These are phyloP conservation scores for Xenoacremonium recifei DNA, from an alignment of 2,329 filamentous ascomycete genomes.

Conservation along the genomic window DNA sequence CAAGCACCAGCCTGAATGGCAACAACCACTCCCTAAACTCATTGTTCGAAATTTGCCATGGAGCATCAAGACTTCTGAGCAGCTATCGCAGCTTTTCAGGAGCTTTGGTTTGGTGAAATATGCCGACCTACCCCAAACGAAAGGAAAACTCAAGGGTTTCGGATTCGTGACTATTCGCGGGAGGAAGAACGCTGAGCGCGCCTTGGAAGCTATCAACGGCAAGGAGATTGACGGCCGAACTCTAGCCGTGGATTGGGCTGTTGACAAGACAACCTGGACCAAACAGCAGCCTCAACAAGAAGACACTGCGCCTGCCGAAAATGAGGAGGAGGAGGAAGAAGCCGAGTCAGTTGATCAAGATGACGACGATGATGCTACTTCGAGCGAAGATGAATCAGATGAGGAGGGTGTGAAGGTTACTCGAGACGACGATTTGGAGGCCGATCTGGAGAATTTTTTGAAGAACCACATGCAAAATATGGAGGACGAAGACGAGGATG, in stretches of 20 bases:
- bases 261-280: constrained; percentile 86
- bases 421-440: constrained; percentile 41
- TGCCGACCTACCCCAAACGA: constrained; percentile 77
- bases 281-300: constrained; percentile 50
- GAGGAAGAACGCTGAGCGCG: constrained; percentile 86
- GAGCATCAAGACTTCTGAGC: constrained; percentile 85
- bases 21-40: constrained; percentile 67
- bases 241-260: constrained; percentile 94
- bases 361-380: constrained; percentile 34
- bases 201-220: constrained; percentile 81
- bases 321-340: constrained; percentile 38
- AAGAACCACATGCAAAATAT: constrained; percentile 57
- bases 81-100: constrained; percentile 75
- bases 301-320: constrained; percentile 36
- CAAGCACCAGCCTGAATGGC: constrained; percentile 56
- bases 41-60: constrained; percentile 94
- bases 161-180: constrained; percentile 89
- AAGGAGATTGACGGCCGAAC: constrained; percentile 85
- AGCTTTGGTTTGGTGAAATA: constrained; percentile 91
- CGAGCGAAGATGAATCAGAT: constrained; percentile 26
- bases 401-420: constrained; percentile 33
- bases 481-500: constrained; percentile 55
- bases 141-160: constrained; percentile 78
- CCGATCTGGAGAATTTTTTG: constrained; percentile 54
- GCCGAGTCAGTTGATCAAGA: constrained; percentile 34